Conservation (phyloP, 371 early-diverging fungal species). For the Mycotypha africana region DNA sequence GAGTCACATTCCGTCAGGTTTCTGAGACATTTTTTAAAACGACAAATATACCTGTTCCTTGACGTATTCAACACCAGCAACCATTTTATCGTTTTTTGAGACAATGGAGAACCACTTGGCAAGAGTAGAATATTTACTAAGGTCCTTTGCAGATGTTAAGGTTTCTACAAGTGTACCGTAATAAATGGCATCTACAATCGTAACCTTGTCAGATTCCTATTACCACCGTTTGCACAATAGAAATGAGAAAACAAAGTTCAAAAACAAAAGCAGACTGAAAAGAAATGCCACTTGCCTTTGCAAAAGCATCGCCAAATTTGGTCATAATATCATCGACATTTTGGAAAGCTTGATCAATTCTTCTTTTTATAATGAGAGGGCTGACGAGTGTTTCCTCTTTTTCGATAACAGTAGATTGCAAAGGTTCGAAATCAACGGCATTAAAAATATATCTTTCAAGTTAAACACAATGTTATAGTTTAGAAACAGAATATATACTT, state of each 20-base stretch:
- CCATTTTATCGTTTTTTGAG: constrained; percentile 19
- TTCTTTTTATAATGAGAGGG: constrained; percentile 29
- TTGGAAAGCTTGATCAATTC: constrained; percentile 25
- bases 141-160: constrained; percentile 18
- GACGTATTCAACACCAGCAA: constrained; percentile 24
- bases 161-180: constrained; percentile 33
- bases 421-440: constrained; percentile 20
- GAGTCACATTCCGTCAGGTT: too few relatives aligned
- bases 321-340: constrained; percentile 18
- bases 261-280: neutral
- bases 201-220: constrained; percentile 23
- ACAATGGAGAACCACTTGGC: constrained; percentile 26
- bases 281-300: constrained; percentile 14
- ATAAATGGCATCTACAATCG: constrained; percentile 28
- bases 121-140: constrained; percentile 26
- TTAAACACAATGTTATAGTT: neutral
- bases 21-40: too few relatives aligned
- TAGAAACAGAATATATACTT: neutral
- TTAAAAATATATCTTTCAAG: constrained; percentile 24
- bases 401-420: constrained; percentile 29
- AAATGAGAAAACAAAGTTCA: neutral
- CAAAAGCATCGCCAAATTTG: constrained; percentile 20
- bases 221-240: too few relatives aligned
- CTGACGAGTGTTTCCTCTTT: constrained; percentile 30
- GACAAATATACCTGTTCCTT: constrained; percentile 27